Percentiles rank a stretch among this genome's conserved stretches.
Evolutionary conservation across 495 filamentous ascomycete species (phyloP).

Genomic region (Massariosphaeria phaeospora): DNA sequence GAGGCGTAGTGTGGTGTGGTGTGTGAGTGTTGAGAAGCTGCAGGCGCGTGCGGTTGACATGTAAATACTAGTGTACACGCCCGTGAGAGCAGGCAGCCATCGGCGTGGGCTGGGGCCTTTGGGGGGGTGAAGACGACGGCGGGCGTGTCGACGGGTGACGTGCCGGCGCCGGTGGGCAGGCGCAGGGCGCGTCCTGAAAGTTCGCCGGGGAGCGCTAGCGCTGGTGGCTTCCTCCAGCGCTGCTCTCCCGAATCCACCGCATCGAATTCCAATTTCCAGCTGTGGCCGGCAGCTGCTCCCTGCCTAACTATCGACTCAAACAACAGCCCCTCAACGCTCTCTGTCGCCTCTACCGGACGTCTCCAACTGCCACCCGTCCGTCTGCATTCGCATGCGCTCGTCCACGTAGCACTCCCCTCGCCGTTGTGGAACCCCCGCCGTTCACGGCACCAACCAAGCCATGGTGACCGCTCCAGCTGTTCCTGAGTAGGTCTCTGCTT

Average conservation of each 20-base stretch:
- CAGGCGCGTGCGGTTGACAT: background rate
- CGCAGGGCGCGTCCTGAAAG: too few relatives aligned
- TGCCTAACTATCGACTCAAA: background rate
- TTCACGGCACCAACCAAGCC: slow-evolving; percentile 16
- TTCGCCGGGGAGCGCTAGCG: too few relatives aligned
- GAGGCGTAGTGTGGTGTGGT: background rate
- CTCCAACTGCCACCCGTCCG: background rate
- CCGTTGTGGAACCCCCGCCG: slow-evolving; percentile 1
- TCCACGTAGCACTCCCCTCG: background rate
- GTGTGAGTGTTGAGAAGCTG: background rate
- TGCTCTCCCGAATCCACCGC: slow-evolving; percentile 1
- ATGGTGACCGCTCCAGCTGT: slow-evolving; percentile 36
- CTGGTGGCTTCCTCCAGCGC: background rate
- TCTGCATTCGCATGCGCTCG: background rate
- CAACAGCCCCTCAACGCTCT: background rate
- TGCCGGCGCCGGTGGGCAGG: background rate
- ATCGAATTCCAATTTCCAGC: background rate
- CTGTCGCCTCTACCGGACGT: background rate
- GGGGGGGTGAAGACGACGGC: background rate
- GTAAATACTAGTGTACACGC: background rate
- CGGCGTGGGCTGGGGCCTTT: background rate
- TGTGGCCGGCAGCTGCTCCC: background rate
- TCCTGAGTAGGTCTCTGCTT: slow-evolving; percentile 34
- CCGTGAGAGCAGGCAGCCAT: background rate
- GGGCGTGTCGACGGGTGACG: background rate